Evolutionary conservation across 208 protist species (phyloP).

Genomic region (Crithidia brevicula): DNA sequence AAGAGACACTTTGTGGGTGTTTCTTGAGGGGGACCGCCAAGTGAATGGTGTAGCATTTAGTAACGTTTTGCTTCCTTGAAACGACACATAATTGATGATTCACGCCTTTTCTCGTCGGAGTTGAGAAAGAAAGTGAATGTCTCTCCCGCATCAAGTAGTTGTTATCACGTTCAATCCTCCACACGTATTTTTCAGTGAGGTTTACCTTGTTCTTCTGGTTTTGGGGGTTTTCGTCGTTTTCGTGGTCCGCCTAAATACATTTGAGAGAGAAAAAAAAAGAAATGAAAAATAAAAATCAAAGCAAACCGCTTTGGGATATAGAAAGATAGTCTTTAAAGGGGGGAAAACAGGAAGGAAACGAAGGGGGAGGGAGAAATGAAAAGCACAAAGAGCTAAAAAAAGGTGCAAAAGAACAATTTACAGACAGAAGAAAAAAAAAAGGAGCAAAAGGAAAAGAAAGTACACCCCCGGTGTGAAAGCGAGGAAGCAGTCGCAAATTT

Average conservation of each 20-base stretch:
- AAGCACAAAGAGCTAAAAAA: background rate
- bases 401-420: too few relatives aligned
- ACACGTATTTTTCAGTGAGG: background rate
- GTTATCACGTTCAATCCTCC: background rate
- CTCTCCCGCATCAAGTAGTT: background rate
- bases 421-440: constrained; percentile 14
- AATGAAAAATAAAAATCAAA: background rate
- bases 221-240: background rate
- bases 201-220: background rate
- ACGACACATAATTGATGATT: background rate
- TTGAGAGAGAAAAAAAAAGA: background rate
- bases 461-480: too few relatives aligned
- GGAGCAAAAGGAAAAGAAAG: too few relatives aligned
- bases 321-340: constrained; percentile 20
- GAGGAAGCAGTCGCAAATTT: too few relatives aligned
- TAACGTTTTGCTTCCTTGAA: constrained; percentile 12
- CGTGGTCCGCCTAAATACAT: background rate
- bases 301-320: background rate
- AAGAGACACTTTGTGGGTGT: background rate
- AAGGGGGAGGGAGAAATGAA: background rate
- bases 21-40: constrained; percentile 7
- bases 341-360: background rate
- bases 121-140: background rate
- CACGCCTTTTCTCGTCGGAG: too few relatives aligned
- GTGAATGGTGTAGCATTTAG: constrained; percentile 7